A percentile compares a stretch with the other conserved stretches of the same genome.
Evolutionary conservation across 352 stramenopile genomes (phyloP).

Genomic region (Pelagophyceae sp.): DNA sequence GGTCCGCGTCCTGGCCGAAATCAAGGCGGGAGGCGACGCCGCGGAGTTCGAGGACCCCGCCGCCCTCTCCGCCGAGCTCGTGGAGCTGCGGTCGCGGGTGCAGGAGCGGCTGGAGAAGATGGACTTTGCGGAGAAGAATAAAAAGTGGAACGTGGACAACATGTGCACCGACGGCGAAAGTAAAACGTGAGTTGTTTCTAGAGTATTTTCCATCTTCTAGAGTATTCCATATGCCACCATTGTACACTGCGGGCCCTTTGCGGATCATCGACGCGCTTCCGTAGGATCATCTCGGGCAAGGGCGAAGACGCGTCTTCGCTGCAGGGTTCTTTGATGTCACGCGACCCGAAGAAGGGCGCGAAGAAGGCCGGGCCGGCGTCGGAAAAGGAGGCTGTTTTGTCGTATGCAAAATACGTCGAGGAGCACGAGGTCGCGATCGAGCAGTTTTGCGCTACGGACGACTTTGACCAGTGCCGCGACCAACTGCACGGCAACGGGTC

Average conservation of each 20-base stretch:
- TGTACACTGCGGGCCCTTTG: too few relatives aligned
- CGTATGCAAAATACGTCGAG: constrained; percentile 68
- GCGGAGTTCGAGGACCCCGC: constrained; percentile 53
- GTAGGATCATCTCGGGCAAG: constrained; percentile 48
- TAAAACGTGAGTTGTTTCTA: too few relatives aligned
- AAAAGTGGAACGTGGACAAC: constrained; percentile 76
- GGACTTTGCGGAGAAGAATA: constrained; percentile 54
- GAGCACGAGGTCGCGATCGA: constrained; percentile 63
- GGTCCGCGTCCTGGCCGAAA: constrained; percentile 37
- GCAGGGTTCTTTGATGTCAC: neutral
- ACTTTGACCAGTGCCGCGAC: constrained; percentile 55
- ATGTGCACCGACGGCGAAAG: constrained; percentile 63
- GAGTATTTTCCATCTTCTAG: too few relatives aligned
- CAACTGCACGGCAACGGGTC: constrained; percentile 61
- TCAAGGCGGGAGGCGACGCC: neutral
- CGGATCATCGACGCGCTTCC: too few relatives aligned
- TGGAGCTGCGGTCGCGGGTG: neutral
- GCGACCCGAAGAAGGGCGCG: neutral
- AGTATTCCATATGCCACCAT: too few relatives aligned
- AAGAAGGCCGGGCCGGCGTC: constrained; percentile 18
- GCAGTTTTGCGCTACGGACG: constrained; percentile 55
- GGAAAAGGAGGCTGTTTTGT: constrained; percentile 48
- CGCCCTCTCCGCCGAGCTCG: constrained; percentile 34
- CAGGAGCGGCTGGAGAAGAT: constrained; percentile 51
- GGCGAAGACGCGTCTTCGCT: neutral